These are phyloP conservation scores for Botrytis medusae DNA, from an alignment of 2,329 filamentous ascomycete species.

Conservation along the genomic window DNA sequence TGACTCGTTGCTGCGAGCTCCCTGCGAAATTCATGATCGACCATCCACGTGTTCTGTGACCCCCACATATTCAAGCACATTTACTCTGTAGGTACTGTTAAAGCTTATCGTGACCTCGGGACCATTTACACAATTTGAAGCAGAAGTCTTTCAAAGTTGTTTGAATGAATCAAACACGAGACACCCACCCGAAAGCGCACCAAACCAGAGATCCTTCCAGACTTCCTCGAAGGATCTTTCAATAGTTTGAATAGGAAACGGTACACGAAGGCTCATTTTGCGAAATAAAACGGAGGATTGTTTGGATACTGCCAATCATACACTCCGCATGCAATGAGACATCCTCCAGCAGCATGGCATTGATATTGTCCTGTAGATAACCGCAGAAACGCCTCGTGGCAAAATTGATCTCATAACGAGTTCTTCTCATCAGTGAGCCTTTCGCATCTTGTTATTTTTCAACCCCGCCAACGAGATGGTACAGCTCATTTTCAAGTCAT, in stretches of 20 bases:
- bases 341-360: slow-evolving; percentile 19
- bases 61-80: slow-evolving; percentile 8
- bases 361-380: slow-evolving; percentile 26
- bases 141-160: slow-evolving; percentile 4
- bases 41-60: slow-evolving; percentile 7
- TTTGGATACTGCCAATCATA: slow-evolving; percentile 17
- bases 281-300: slow-evolving; percentile 27
- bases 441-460: slow-evolving; percentile 13
- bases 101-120: slow-evolving; percentile 21
- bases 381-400: slow-evolving; percentile 33
- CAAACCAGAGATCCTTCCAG: slow-evolving; percentile 1
- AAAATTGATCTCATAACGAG: slow-evolving; percentile 19
- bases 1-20: neutral
- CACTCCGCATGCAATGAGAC: slow-evolving; percentile 19
- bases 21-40: slow-evolving; percentile 7
- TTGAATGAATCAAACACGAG: slow-evolving; percentile 3
- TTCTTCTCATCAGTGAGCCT: neutral
- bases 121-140: slow-evolving; percentile 10
- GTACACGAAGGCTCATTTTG: slow-evolving; percentile 17
- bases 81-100: neutral
- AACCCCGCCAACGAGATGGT: slow-evolving; percentile 13
- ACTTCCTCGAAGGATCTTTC: neutral
- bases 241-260: neutral
- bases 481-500: slow-evolving; percentile 18
- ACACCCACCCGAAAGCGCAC: neutral